Conservation (phyloP, 192 early-diverging fungal genomes). For the Coemansia sp. region DNA sequence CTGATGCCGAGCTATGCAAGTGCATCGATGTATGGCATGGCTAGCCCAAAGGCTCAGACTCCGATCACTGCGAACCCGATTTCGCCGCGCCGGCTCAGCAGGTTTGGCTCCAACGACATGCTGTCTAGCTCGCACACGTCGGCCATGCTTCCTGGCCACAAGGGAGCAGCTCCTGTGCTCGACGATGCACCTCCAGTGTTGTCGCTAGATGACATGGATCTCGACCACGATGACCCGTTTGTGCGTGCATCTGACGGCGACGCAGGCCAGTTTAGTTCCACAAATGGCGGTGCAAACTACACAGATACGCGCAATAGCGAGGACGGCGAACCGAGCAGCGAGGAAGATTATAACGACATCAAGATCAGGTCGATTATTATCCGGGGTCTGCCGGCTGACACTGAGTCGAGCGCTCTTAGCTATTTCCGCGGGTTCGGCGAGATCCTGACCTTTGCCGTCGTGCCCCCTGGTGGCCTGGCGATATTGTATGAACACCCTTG, state of each 20-base stretch:
- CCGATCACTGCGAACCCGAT: conserved; percentile 32
- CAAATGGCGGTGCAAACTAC: not conserved
- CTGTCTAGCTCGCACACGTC: conserved; percentile 48
- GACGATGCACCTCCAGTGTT: conserved; percentile 54
- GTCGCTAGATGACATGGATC: conserved; percentile 51
- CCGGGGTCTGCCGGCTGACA: conserved; percentile 27
- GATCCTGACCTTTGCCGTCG: conserved; percentile 39
- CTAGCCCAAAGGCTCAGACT: conserved; percentile 6
- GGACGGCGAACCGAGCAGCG: conserved; percentile 10
- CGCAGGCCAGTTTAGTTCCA: conserved; percentile 13
- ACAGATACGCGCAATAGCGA: not conserved
- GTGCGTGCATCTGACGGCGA: not conserved
- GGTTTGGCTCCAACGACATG: conserved; percentile 59
- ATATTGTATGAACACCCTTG: conserved; percentile 51
- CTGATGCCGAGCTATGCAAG: conserved; percentile 23
- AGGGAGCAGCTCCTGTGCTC: conserved; percentile 23
- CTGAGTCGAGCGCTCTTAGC: conserved; percentile 44
- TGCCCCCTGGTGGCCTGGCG: conserved; percentile 34
- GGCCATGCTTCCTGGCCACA: conserved; percentile 10
- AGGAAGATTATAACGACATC: conserved; percentile 41
- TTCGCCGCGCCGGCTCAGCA: conserved; percentile 52
- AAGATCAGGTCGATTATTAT: conserved; percentile 43
- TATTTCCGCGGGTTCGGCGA: conserved; percentile 43
- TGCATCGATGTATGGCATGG: conserved; percentile 17
- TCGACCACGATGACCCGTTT: conserved; percentile 7